Evolutionary conservation across 2,329 filamentous ascomycete species (phyloP), one percentile per base, ranked within the genome.

Genomic region (Cordyceps militaris): DNA sequence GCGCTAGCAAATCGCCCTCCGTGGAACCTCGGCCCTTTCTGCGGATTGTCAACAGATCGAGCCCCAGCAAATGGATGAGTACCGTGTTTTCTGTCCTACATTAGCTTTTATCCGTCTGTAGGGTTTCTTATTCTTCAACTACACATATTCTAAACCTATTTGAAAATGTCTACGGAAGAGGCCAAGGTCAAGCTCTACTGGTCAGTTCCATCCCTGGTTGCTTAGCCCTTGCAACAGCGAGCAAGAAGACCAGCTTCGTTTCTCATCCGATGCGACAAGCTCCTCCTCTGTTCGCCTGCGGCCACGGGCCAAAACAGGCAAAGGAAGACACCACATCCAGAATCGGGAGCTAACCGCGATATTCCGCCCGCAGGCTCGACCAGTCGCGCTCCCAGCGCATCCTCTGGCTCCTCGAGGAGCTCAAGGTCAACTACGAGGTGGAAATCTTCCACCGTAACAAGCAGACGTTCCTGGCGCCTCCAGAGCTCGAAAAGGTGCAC

Each of bases 371-470:
- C 63, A 95, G 91, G 91, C 86, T 96, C 60, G 83, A 93, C 65
- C 78, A 87, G 64, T 95, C 91, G 57, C 88, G 91, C 64, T 84
- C 89, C 13, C 89, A 95, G 71, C 85, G 89, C 61, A 87, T 93
- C 59, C 76, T 94, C 46, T 96, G 89, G 89, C 84, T 96, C 7
- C 81, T 96, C 44, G 89, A 94, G 69, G 90, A 93, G 71, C 84
- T 94, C 61, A 80, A 87, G 44, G 71, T 96, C 34, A 80, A 86
- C 28, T 96, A 96, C 73, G 83, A 92, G 61, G 74, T 97, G 59
- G 84, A 93, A 66, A 79, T 87, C 56, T 94, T 88, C 79, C 90
- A 89, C 70, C 86, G 92, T 55, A 69, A 77, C 62, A 74, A 72
- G 57, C 66, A 75, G 58, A 81, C 86, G 57, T 80, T 76, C 65